These are phyloP conservation scores for Akanthomyces muscarius DNA, from an alignment of 2,329 filamentous ascomycete genomes.

Conservation along the genomic window DNA sequence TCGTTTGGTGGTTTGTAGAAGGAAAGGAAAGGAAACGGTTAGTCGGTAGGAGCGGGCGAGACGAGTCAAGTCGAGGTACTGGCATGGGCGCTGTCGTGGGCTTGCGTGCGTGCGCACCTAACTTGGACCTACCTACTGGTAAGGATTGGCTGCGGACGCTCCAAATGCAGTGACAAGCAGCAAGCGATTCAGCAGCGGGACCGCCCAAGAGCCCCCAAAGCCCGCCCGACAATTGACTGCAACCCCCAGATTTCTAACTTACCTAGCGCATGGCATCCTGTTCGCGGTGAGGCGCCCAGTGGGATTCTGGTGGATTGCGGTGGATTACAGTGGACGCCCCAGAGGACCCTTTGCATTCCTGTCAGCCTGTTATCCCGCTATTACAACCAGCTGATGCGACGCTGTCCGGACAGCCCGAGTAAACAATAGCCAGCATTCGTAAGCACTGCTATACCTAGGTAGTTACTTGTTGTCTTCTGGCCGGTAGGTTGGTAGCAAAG, in stretches of 20 bases:
- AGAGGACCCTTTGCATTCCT: background rate
- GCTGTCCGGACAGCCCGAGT: background rate
- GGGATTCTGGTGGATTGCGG: background rate
- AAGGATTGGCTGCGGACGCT: too few relatives aligned
- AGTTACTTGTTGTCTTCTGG: too few relatives aligned
- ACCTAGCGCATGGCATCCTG: background rate
- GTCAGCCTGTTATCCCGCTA: background rate
- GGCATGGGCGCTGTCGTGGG: background rate
- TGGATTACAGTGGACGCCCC: background rate
- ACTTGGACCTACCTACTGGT: too few relatives aligned
- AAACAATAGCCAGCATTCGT: conserved; percentile 7
- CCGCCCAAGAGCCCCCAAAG: too few relatives aligned
- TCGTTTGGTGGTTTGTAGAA: background rate
- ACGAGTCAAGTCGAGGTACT: conserved; percentile 8
- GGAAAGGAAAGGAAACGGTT: background rate
- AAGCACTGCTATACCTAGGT: too few relatives aligned
- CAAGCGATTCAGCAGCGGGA: too few relatives aligned
- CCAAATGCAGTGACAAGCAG: too few relatives aligned
- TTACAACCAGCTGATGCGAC: background rate
- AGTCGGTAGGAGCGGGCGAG: background rate
- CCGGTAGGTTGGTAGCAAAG: too few relatives aligned
- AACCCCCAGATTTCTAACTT: background rate
- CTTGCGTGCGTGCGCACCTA: too few relatives aligned
- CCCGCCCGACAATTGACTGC: background rate
- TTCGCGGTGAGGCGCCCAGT: background rate